Evolutionary conservation across 805 yeast genomes (phyloP).

Genomic region (Candida incommunis): DNA sequence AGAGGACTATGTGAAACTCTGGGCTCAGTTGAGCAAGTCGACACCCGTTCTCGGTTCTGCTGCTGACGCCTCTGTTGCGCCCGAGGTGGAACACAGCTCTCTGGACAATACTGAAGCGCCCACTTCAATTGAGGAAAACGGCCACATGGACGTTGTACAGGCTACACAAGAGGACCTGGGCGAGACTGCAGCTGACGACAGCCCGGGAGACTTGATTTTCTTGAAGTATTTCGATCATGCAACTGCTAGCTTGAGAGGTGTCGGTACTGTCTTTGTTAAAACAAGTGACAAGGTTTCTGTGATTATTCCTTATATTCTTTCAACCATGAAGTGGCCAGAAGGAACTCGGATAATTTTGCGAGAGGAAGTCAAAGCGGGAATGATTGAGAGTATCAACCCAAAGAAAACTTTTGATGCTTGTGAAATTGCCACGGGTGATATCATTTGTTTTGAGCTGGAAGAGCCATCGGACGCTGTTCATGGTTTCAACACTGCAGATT

Average conservation of each 20-base stretch:
- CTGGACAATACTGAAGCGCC: neutral
- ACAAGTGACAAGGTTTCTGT: conserved; percentile 30
- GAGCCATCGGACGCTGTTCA: neutral
- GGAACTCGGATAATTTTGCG: conserved; percentile 14
- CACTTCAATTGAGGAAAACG: conserved; percentile 2
- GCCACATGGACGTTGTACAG: neutral
- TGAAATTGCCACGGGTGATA: conserved; percentile 24
- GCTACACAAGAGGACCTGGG: neutral
- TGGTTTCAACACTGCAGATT: conserved; percentile 10
- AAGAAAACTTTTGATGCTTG: conserved; percentile 17
- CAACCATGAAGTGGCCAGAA: conserved; percentile 17
- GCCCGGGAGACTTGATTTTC: conserved; percentile 14
- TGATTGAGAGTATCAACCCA: conserved; percentile 18
- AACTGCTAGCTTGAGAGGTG: conserved; percentile 43
- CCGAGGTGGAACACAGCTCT: conserved; percentile 1
- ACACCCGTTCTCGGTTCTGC: conserved; percentile 2
- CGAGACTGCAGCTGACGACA: conserved; percentile 1
- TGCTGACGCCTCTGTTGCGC: neutral
- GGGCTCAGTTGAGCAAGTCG: neutral
- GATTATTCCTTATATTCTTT: conserved; percentile 14
- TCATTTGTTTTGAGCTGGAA: conserved; percentile 19
- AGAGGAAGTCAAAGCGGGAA: conserved; percentile 23
- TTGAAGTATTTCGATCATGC: conserved; percentile 54
- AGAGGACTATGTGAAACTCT: conserved; percentile 1
- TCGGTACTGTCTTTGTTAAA: conserved; percentile 42